Evolutionary conservation across 2,329 filamentous ascomycete genomes (phyloP), one percentile per base, ranked within the genome.

Genomic region (Alternaria postmessia): DNA sequence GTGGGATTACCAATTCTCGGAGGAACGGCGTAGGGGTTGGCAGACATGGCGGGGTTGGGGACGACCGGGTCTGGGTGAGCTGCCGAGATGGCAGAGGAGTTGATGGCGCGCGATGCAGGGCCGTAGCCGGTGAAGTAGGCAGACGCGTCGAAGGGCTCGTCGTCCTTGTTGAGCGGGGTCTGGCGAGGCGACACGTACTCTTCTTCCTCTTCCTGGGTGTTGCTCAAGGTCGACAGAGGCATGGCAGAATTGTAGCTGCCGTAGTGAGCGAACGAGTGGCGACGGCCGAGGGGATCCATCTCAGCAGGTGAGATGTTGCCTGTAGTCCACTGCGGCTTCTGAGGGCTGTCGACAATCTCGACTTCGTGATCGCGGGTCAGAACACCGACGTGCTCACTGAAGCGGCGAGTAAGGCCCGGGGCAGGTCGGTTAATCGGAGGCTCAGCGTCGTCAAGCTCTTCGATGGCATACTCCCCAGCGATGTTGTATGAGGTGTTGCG

Each of bases 201-300:
- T 54, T 75, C 74, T 12, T 75, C 72, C 36, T 75, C 73, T 53
- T 76, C 74, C 44, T 74, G 67, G 0, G 73, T 77, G 60, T 77
- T 72, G 49, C 65, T 64, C 43, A 78, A 59, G 6, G 70, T 73
- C 1, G 69, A 62, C 2, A 68, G 49, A 4, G 68, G 65, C 61
- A 75, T 69, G 2, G 64, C 64, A 8, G 65, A 62, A 12, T 66
- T 68, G 43, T 77, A 71, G 44, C 66, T 71, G 26, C 67, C 64
- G 34, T 75, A 74, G 38, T 77, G 81, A 14, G 82, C 92, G 73
- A 95, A 92, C 1, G 92, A 94, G 77, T 94, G 92, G 28, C 92
- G 88, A 60, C 92, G 86, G 69, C 91, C 93, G 70, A 93, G 90
- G 12, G 65, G 62, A 39, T 76, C 73, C 26, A 62, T 58, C 28